A percentile compares a stretch with the other conserved stretches of the same genome.
Conservation (phyloP, 2,329 filamentous ascomycete species). For the Didymella glomerata region DNA sequence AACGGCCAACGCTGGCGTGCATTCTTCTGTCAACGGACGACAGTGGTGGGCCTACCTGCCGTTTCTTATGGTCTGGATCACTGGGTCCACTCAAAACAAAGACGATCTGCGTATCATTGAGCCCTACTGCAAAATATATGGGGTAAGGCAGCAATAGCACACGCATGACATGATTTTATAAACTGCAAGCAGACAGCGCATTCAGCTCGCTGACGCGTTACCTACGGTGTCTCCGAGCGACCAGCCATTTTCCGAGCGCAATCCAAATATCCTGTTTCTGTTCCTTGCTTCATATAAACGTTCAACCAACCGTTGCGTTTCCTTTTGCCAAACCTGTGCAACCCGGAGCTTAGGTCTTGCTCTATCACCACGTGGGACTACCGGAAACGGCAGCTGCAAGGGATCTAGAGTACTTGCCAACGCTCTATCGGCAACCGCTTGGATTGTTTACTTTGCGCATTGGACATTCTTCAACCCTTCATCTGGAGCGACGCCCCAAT, state of each 20-base stretch:
- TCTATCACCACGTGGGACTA: constrained; percentile 11
- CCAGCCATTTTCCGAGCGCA: constrained; percentile 2
- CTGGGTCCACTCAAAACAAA: background rate
- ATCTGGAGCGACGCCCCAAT: constrained; percentile 16
- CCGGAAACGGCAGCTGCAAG: constrained; percentile 16
- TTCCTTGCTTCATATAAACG: constrained; percentile 14
- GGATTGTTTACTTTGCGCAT: constrained; percentile 7
- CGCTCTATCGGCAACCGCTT: constrained; percentile 2
- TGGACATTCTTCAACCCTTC: constrained; percentile 7
- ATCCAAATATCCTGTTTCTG: background rate
- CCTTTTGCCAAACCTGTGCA: background rate
- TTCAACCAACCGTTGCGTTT: constrained; percentile 4
- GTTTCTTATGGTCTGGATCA: constrained; percentile 1
- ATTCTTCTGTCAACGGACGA: constrained; percentile 3
- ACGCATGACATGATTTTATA: background rate
- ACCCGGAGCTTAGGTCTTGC: constrained; percentile 4
- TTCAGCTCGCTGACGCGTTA: constrained; percentile 1
- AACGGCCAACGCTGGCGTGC: background rate
- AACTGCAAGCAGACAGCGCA: constrained; percentile 6
- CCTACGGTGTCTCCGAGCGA: constrained; percentile 10
- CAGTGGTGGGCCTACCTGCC: background rate
- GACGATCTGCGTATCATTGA: background rate
- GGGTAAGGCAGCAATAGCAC: constrained; percentile 1
- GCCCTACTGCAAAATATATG: background rate
- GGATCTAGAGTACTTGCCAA: constrained; percentile 8